A percentile compares a stretch with the other conserved stretches of the same genome.
Conservation (phyloP, 176 grass and related monocot species). For the Oryza glaberrima region DNA sequence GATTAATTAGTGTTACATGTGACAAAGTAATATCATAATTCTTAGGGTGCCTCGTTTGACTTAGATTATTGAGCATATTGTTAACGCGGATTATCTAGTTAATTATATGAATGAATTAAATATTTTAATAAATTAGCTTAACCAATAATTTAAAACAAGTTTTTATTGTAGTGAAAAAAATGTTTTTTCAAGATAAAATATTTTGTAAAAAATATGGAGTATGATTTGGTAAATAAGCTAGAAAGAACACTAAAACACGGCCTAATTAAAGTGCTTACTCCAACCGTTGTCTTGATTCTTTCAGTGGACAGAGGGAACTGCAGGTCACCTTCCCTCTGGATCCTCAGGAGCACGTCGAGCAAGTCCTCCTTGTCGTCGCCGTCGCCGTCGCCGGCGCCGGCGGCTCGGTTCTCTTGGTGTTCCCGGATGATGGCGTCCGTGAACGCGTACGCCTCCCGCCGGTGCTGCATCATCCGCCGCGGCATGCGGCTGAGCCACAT, state of each 20-base stretch:
- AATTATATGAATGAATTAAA: too few species aligned
- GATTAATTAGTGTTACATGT: not conserved
- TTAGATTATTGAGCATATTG: too few species aligned
- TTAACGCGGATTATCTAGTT: too few species aligned
- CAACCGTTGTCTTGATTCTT: slow-evolving; percentile 37
- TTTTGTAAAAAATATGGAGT: too few species aligned
- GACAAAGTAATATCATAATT: too few species aligned
- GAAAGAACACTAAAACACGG: too few species aligned
- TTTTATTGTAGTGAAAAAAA: too few species aligned
- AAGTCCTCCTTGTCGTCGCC: slow-evolving; percentile 37
- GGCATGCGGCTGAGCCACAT: slow-evolving; percentile 1
- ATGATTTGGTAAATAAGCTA: too few species aligned
- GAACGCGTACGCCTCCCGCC: not conserved
- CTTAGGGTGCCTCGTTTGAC: too few species aligned
- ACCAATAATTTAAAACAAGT: too few species aligned
- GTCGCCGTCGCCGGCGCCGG: not conserved
- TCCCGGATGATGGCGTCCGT: slow-evolving; percentile 34
- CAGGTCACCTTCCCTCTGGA: slow-evolving; percentile 35
- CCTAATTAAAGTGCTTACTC: not conserved
- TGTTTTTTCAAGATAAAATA: too few species aligned
- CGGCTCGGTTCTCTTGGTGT: slow-evolving; percentile 17
- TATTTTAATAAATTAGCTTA: too few species aligned
- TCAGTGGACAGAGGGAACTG: slow-evolving; percentile 34
- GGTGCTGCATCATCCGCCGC: not conserved
- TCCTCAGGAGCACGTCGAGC: slow-evolving; percentile 46